Base-by-base conservation (phyloP, 192 early-diverging fungal genomes). In the Coemansia sp. region DNA sequence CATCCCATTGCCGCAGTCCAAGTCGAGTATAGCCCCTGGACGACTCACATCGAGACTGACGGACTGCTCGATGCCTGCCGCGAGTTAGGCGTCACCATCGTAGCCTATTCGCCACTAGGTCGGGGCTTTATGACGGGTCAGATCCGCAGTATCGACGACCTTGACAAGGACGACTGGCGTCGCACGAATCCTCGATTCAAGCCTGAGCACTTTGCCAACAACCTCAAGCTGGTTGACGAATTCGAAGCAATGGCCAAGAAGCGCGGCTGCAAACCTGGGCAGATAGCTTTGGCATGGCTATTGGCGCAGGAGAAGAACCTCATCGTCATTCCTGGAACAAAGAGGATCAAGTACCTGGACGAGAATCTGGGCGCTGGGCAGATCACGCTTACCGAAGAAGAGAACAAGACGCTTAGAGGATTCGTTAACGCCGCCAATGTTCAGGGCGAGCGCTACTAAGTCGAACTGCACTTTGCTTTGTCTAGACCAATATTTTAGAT, bases 81-180 rank as follows among this genome's bases (percentile, higher is more conserved):
- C 59, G 90, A 92, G 68, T 85, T 93, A 3, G 90, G 91, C 41
- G 82, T 95, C 47, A 90, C 86, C 16, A 71, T 92, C 11, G 79
- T 96, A 22, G 90, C 94, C 2, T 90, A 92, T 63, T 90, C 91
- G 8, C 91, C 91, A 3, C 68, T 94, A 4, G 92, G 90, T 3
- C 85, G 89, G 52, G 93, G 93, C 5, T 88, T 92, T 43, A 67
- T 93, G 60, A 89, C 89, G 2, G 90, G 91, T 16, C 76, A 82
- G 13, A 87, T 89, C 69, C 80, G 78, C 63, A 78, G 70, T 16
- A 62, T 73, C 42, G 86, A 88, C 8, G 88, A 91, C 36, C 77
- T 93, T 15, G 78, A 70, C 9, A 70, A 68, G 22, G 72, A 65
- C 38, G 92, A 93, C 66, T 86, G 75, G 70, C 78, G 91, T 61